Percentiles rank a stretch among this genome's conserved stretches.
Conservation (phyloP, 75 land plant genomes). For the Isoetes taiwanensis region DNA sequence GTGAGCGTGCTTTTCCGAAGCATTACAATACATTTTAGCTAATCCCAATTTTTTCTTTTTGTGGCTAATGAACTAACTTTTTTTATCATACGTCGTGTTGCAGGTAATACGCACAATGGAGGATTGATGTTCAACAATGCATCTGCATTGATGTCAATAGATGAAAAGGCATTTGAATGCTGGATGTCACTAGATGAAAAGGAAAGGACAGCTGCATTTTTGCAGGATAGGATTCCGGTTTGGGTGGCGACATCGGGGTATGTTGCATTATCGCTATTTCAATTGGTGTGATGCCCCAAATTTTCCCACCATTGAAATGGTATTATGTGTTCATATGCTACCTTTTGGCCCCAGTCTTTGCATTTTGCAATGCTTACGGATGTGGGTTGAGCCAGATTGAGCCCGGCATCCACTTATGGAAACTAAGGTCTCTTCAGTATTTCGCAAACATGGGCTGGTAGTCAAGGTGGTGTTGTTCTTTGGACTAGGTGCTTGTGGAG, state of each 20-base stretch:
- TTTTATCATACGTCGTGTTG: too few relatives aligned
- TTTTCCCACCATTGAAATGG: constrained; percentile 59
- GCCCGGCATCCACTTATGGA: constrained; percentile 66
- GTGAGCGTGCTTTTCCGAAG: too few relatives aligned
- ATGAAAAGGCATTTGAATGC: not conserved
- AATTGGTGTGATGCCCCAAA: constrained; percentile 37
- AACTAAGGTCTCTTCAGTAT: constrained; percentile 55
- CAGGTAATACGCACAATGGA: too few relatives aligned
- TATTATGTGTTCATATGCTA: constrained; percentile 49
- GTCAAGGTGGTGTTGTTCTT: constrained; percentile 31
- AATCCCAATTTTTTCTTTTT: too few relatives aligned
- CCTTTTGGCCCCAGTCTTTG: constrained; percentile 45
- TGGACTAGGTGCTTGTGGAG: constrained; percentile 51
- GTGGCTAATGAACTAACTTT: too few relatives aligned
- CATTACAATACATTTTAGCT: too few relatives aligned
- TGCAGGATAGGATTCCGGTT: constrained; percentile 38
- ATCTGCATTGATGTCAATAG: not conserved
- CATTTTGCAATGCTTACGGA: constrained; percentile 84
- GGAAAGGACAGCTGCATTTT: constrained; percentile 24
- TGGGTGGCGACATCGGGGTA: constrained; percentile 52
- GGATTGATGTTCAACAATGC: constrained; percentile 4
- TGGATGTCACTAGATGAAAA: too few relatives aligned
- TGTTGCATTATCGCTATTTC: constrained; percentile 30
- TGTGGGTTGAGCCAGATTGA: constrained; percentile 68
- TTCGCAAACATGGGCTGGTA: constrained; percentile 46